These are phyloP conservation scores for Boletellus dicymbophilus DNA, from an alignment of 1,284 basidiomycete genomes.

Conservation along the genomic window DNA sequence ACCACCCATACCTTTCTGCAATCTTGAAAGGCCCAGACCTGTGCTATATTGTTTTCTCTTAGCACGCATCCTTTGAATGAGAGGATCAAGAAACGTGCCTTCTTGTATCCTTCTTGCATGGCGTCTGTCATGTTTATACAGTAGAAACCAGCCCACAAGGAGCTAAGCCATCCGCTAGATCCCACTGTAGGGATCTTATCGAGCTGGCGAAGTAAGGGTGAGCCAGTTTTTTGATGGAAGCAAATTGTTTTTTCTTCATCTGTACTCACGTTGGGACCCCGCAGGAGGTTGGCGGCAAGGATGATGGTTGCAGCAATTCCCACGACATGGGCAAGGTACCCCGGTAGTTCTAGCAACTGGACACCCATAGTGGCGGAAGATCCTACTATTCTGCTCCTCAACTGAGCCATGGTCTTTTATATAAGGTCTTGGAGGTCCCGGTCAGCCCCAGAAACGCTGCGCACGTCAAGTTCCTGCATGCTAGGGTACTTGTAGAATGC, in stretches of 20 bases:
- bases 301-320: not conserved
- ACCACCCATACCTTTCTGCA: conserved; percentile 38
- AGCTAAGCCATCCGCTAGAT: conserved; percentile 10
- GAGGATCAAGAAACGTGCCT: not conserved
- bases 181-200: conserved; percentile 20
- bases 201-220: not conserved
- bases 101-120: not conserved
- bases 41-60: not conserved
- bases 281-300: not conserved
- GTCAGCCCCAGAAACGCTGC: too few species aligned
- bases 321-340: not conserved
- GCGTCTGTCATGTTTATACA: conserved; percentile 6
- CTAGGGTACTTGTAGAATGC: too few species aligned
- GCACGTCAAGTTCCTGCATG: too few species aligned
- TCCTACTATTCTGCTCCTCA: too few species aligned
- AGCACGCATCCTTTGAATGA: not conserved
- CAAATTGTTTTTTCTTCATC: not conserved
- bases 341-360: not conserved
- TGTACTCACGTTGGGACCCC: conserved; percentile 4
- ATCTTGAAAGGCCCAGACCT: conserved; percentile 42
- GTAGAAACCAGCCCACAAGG: conserved; percentile 12
- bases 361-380: not conserved
- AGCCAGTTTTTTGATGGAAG: not conserved
- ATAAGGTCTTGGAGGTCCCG: too few species aligned
- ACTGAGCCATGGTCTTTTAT: too few species aligned